These are phyloP conservation scores for Psilocybe azurescens DNA, from an alignment of 768 basidiomycete species.

Conservation along the genomic window DNA sequence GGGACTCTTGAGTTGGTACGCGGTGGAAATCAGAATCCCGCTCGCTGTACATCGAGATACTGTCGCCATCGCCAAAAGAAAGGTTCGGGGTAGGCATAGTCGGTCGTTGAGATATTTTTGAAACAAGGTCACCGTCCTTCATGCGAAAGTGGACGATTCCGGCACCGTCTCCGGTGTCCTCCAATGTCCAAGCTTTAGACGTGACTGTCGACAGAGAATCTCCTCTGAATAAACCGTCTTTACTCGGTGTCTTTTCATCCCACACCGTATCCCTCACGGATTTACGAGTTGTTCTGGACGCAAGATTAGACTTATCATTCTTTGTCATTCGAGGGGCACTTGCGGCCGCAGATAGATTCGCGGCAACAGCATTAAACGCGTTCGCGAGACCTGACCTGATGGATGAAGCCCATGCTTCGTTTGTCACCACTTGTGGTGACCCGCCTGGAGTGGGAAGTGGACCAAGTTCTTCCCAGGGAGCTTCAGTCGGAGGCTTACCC, in stretches of 20 bases:
- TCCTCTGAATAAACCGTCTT: conserved; percentile 3
- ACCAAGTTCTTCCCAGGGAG: conserved; percentile 19
- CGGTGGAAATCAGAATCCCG: neutral
- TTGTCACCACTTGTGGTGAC: conserved; percentile 8
- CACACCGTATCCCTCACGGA: conserved; percentile 11
- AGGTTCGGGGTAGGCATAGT: conserved; percentile 11
- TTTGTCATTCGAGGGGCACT: conserved; percentile 16
- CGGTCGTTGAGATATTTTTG: conserved; percentile 3
- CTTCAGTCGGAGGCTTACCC: conserved; percentile 21
- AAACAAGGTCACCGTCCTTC: conserved; percentile 9
- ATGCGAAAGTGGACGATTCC: conserved; percentile 43
- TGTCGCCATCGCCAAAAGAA: conserved; percentile 22
- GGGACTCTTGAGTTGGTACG: neutral
- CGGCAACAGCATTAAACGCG: conserved; percentile 55
- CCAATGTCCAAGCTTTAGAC: conserved; percentile 42
- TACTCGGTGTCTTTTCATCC: conserved; percentile 10
- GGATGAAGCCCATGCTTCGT: conserved; percentile 25
- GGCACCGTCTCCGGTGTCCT: conserved; percentile 43
- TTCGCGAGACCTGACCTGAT: conserved; percentile 38
- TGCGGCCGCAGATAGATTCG: conserved; percentile 33
- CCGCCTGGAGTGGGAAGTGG: conserved; percentile 36
- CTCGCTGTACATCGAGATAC: conserved; percentile 11
- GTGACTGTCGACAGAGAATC: conserved; percentile 20
- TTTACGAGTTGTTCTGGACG: conserved; percentile 23
- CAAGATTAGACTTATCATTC: conserved; percentile 30